Evolutionary conservation across 768 basidiomycete species (phyloP).

Genomic region (Leccinellum rugosiceps): DNA sequence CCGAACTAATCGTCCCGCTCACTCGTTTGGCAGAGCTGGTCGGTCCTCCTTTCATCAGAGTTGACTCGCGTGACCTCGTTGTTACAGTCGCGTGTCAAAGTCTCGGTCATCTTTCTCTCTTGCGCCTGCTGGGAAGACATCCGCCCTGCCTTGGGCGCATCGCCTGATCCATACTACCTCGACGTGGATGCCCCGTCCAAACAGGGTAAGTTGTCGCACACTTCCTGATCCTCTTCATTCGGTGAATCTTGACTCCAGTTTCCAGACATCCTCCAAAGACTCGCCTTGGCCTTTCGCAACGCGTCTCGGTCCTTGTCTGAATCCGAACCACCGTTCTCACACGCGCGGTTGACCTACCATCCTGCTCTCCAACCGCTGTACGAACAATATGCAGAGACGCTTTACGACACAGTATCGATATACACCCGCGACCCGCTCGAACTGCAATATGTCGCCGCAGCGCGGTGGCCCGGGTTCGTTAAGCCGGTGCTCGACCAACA

Average conservation of each 20-base stretch:
- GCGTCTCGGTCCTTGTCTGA: slow-evolving; percentile 5
- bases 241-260: background rate
- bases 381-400: slow-evolving; percentile 53
- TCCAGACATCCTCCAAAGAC: slow-evolving; percentile 34
- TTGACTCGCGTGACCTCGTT: slow-evolving; percentile 21
- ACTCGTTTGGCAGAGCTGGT: slow-evolving; percentile 73
- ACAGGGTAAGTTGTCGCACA: slow-evolving; percentile 44
- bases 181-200: slow-evolving; percentile 52
- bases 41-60: slow-evolving; percentile 18
- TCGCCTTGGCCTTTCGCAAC: slow-evolving; percentile 39
- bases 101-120: slow-evolving; percentile 63
- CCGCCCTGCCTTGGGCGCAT: slow-evolving; percentile 63
- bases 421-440: slow-evolving; percentile 69
- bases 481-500: slow-evolving; percentile 61
- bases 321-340: background rate
- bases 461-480: slow-evolving; percentile 79
- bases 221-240: background rate
- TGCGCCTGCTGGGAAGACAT: slow-evolving; percentile 69
- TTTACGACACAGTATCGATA: slow-evolving; percentile 59
- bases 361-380: slow-evolving; percentile 58
- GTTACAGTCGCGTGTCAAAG: slow-evolving; percentile 51
- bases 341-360: slow-evolving; percentile 40
- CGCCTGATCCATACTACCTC: slow-evolving; percentile 70
- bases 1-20: slow-evolving; percentile 67
- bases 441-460: slow-evolving; percentile 70